phyloP scores from a whole-genome alignment of 129 eudicot genomes.

The Pulicaria dysenterica region DNA sequence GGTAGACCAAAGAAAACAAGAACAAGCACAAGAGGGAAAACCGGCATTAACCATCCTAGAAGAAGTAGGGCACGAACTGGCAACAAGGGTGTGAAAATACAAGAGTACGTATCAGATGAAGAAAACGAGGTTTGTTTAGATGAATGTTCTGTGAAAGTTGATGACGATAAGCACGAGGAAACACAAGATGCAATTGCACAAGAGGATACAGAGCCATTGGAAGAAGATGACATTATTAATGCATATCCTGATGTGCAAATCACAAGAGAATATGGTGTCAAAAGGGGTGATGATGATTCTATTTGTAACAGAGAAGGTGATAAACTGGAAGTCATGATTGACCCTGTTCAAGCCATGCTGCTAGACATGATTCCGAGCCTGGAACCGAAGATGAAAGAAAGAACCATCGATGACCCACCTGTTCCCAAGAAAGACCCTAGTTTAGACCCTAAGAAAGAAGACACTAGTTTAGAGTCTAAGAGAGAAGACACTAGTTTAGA shows the following conservation, averaged over 20 bases:
- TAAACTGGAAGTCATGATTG: conserved; percentile 49
- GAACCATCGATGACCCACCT: conserved; percentile 6
- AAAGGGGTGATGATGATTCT: background rate
- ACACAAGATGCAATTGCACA: conserved; percentile 25
- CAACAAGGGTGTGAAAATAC: conserved; percentile 63
- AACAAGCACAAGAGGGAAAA: conserved; percentile 36
- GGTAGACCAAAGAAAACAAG: conserved; percentile 54
- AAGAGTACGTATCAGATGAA: conserved; percentile 54
- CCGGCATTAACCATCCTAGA: conserved; percentile 48
- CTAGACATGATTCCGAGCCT: conserved; percentile 69
- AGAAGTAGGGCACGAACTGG: conserved; percentile 55
- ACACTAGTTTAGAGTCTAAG: conserved; percentile 28
- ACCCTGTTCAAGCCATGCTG: conserved; percentile 78
- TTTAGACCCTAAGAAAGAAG: conserved; percentile 35
- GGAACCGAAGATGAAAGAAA: conserved; percentile 41
- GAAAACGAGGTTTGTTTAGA: conserved; percentile 34
- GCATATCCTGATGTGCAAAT: conserved; percentile 25
- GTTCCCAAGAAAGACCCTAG: conserved; percentile 16
- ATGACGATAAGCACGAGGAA: conserved; percentile 22
- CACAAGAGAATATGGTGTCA: conserved; percentile 15
- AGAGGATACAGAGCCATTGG: conserved; percentile 35
- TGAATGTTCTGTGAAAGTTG: conserved; percentile 24
- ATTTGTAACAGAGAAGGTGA: conserved; percentile 25
- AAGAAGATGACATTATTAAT: background rate
- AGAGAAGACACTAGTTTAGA: conserved; percentile 27